Evolutionary conservation across 2,329 filamentous ascomycete species (phyloP).

Genomic region (Aspergillus nomiae): DNA sequence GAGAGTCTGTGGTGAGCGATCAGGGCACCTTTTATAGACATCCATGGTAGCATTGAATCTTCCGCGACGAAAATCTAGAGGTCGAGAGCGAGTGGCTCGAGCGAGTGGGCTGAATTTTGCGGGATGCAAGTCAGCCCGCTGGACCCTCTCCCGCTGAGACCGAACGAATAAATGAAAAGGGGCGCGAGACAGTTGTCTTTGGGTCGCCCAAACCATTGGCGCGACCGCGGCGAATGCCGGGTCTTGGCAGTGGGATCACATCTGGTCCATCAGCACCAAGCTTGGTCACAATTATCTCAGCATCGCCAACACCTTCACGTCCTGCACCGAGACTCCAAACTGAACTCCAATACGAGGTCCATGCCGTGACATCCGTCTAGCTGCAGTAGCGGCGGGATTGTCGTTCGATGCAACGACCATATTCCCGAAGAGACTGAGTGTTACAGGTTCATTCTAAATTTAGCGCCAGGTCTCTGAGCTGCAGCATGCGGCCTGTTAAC

Average conservation of each 20-base stretch:
- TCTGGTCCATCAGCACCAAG: background rate
- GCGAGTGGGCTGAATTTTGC: background rate
- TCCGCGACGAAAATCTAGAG: background rate
- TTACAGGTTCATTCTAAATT: background rate
- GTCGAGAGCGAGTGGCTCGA: background rate
- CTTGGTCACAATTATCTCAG: constrained; percentile 1
- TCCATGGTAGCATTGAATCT: background rate
- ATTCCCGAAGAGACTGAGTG: background rate
- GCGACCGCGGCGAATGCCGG: background rate
- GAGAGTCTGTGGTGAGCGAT: background rate
- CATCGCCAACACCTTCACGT: background rate
- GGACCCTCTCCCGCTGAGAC: background rate
- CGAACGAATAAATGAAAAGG: background rate
- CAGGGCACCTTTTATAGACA: background rate
- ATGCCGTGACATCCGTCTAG: background rate
- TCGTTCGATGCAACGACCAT: background rate
- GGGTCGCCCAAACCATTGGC: background rate
- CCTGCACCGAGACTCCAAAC: background rate
- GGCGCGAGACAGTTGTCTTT: background rate
- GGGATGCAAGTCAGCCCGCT: background rate
- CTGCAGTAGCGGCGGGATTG: background rate
- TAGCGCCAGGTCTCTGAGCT: background rate
- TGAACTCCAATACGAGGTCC: background rate
- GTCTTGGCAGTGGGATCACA: background rate
- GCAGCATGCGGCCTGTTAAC: background rate